Conservation (phyloP, 2,329 filamentous ascomycete genomes). For the Blumeria graminis region DNA sequence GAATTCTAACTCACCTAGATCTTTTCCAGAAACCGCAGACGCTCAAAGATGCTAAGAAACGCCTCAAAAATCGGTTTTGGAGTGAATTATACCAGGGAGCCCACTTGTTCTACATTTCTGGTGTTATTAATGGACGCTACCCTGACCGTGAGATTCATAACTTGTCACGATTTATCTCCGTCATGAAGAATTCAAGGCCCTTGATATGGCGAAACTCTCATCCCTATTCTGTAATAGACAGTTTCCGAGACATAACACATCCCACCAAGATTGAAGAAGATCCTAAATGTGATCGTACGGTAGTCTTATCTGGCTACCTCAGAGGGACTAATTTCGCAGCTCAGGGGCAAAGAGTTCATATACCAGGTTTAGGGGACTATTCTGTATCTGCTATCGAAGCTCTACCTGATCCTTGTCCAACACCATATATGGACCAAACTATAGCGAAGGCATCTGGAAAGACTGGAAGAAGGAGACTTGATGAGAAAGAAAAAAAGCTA, state of each 20-base stretch:
- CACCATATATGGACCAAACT: slow-evolving; percentile 71
- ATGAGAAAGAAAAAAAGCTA: slow-evolving; percentile 89
- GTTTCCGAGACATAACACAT: slow-evolving; percentile 84
- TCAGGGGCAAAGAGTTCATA: slow-evolving; percentile 64
- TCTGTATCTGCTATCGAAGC: slow-evolving; percentile 64
- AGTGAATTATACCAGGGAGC: slow-evolving; percentile 91
- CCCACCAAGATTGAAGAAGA: slow-evolving; percentile 79
- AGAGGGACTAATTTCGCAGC: slow-evolving; percentile 85
- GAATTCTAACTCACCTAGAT: slow-evolving; percentile 86
- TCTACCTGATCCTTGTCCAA: slow-evolving; percentile 84
- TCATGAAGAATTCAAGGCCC: slow-evolving; percentile 98
- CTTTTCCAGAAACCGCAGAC: slow-evolving; percentile 85
- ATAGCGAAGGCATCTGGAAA: slow-evolving; percentile 68
- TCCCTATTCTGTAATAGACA: slow-evolving; percentile 80
- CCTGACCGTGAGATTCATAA: slow-evolving; percentile 94
- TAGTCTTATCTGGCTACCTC: slow-evolving; percentile 82
- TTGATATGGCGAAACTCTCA: slow-evolving; percentile 91
- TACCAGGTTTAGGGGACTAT: slow-evolving; percentile 79
- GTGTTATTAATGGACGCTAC: slow-evolving; percentile 89
- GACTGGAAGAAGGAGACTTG: slow-evolving; percentile 52
- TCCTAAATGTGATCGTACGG: slow-evolving; percentile 67
- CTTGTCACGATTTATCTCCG: slow-evolving; percentile 75
- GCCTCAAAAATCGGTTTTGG: slow-evolving; percentile 89
- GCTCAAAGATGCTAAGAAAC: slow-evolving; percentile 82
- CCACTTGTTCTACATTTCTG: slow-evolving; percentile 88